These are phyloP conservation scores for Echites panduratus DNA, from an alignment of 257 asterid genomes.

Conservation along the genomic window DNA sequence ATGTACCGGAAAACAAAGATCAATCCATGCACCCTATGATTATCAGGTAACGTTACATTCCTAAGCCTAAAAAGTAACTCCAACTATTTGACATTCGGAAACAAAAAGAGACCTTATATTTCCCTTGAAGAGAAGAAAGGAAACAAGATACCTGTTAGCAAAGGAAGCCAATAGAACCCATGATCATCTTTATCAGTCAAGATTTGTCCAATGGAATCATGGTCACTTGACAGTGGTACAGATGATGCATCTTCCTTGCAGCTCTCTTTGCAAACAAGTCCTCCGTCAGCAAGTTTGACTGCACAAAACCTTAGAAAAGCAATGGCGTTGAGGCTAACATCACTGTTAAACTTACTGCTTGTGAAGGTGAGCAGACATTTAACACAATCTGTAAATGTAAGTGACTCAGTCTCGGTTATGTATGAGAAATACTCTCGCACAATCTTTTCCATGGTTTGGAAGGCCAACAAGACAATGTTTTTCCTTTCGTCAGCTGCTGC, in stretches of 20 bases:
- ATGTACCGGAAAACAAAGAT: not conserved
- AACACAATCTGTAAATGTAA: conserved; percentile 90
- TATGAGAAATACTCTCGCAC: conserved; percentile 94
- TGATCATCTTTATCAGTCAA: conserved; percentile 57
- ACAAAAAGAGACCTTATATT: not conserved
- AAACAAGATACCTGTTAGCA: conserved; percentile 66
- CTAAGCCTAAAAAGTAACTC: not conserved
- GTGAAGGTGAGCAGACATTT: conserved; percentile 96
- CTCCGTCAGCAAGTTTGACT: conserved; percentile 96
- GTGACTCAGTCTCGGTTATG: conserved; percentile 87
- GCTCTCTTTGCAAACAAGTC: conserved; percentile 67
- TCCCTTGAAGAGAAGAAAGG: not conserved
- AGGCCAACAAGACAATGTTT: conserved; percentile 88
- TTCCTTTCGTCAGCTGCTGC: conserved; percentile 99
- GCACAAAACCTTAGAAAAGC: conserved; percentile 99
- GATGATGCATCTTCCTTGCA: conserved; percentile 42
- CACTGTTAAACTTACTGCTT: conserved; percentile 88
- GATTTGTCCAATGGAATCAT: conserved; percentile 48
- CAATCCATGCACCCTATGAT: not conserved
- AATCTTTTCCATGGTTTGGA: conserved; percentile 96
- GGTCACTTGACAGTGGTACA: conserved; percentile 26
- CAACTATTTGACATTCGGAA: not conserved
- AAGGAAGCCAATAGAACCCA: conserved; percentile 75
- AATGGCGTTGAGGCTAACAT: conserved; percentile 96
- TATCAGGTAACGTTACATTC: not conserved